Evolutionary conservation across 345 rosid species (phyloP).

Genomic region (Psidium friedrichsthalianum): DNA sequence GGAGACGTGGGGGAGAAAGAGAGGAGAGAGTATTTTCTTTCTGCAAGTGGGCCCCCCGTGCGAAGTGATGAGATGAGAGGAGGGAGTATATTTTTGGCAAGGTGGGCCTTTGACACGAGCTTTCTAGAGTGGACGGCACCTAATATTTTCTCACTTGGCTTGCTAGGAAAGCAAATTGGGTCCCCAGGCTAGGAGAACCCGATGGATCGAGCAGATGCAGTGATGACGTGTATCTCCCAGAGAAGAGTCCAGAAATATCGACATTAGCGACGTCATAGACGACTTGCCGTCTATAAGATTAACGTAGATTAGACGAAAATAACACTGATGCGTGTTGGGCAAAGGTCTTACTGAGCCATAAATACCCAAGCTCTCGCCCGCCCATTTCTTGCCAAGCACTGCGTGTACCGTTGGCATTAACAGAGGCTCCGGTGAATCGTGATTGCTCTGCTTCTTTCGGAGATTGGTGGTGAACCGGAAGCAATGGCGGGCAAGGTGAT

Average conservation of each 20-base stretch:
- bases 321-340: no score
- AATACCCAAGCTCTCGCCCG: not conserved
- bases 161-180: not conserved
- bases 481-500: not conserved
- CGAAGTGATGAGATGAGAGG: no score
- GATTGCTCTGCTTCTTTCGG: not conserved
- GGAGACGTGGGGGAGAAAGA: no score
- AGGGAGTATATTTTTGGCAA: no score
- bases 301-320: no score
- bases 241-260: not conserved
- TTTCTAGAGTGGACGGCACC: no score
- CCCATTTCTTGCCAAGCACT: not conserved
- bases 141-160: no score
- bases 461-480: not conserved
- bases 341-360: no score
- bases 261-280: not conserved
- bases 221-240: not conserved
- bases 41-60: no score
- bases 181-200: no score
- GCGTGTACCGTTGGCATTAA: not conserved
- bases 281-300: not conserved
- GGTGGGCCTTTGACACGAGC: no score
- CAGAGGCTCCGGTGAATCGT: not conserved
- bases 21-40: no score
- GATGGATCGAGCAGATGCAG: not conserved